phyloP scores from a whole-genome alignment of 1,284 basidiomycete genomes.

The Trichosporon faecale region DNA sequence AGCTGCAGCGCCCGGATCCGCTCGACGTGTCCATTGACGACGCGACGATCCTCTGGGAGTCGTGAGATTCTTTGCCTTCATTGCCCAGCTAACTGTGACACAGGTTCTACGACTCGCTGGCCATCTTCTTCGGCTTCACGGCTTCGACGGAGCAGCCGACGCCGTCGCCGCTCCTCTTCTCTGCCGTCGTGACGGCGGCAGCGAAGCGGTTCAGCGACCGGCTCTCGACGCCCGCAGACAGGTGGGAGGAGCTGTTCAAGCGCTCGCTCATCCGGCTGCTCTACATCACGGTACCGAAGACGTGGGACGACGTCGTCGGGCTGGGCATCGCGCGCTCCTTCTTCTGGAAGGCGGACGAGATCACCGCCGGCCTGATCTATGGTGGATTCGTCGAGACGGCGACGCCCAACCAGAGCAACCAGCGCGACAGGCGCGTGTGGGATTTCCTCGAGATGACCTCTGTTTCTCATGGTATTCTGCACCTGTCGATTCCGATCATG shows the following conservation, averaged over 20 bases:
- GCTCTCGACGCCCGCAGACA: constrained; percentile 14
- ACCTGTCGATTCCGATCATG: constrained; percentile 22
- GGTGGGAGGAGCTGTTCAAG: constrained; percentile 27
- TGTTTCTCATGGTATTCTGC: constrained; percentile 25
- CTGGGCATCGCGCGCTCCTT: constrained; percentile 26
- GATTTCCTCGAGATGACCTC: constrained; percentile 29
- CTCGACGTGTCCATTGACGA: constrained; percentile 24
- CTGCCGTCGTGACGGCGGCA: constrained; percentile 23
- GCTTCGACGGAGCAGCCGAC: constrained; percentile 21
- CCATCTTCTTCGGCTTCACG: constrained; percentile 29
- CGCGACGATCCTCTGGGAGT: constrained; percentile 25
- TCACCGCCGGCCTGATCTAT: constrained; percentile 22
- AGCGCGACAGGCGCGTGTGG: constrained; percentile 26
- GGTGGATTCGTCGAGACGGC: constrained; percentile 24
- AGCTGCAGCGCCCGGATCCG: constrained; percentile 17
- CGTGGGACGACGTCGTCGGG: constrained; percentile 27
- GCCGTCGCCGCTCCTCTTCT: constrained; percentile 25
- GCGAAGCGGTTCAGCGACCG: constrained; percentile 17
- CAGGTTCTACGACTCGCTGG: constrained; percentile 27
- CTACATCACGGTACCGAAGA: constrained; percentile 20
- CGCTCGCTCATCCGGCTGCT: constrained; percentile 24
- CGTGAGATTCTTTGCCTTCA: constrained; percentile 7
- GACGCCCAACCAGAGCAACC: constrained; percentile 18
- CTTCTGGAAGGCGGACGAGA: constrained; percentile 29
- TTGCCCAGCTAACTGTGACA: neutral